Conservation (phyloP, 441 rosid species). For the Pelargonium cotyledonis region DNA sequence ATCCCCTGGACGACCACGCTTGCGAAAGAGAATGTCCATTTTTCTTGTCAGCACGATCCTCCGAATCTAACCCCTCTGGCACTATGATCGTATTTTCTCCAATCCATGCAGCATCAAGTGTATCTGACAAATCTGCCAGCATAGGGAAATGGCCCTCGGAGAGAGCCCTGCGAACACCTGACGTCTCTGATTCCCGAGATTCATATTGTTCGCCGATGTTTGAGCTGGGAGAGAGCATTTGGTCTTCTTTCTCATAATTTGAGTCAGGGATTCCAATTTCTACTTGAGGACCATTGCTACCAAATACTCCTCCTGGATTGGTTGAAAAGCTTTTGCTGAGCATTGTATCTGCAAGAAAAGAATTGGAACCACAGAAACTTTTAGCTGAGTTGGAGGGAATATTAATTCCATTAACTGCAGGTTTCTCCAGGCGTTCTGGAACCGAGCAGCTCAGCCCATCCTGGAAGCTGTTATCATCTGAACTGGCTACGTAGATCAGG, state of each 20-base stretch:
- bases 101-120: conserved; percentile 93
- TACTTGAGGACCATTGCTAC: conserved; percentile 26
- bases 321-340: conserved; percentile 23
- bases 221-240: conserved; percentile 17
- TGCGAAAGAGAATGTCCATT: conserved; percentile 38
- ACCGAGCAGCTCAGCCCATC: conserved; percentile 31
- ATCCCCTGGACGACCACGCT: conserved; percentile 33
- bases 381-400: conserved; percentile 25
- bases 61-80: conserved; percentile 35
- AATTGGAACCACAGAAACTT: conserved; percentile 31
- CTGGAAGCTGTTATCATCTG: conserved; percentile 27
- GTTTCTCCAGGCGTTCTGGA: conserved; percentile 40
- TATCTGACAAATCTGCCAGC: conserved; percentile 57
- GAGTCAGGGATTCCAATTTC: conserved; percentile 27
- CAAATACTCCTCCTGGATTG: conserved; percentile 31
- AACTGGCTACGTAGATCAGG: conserved; percentile 55
- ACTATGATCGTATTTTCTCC: conserved; percentile 43
- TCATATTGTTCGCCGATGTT: conserved; percentile 38
- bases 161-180: conserved; percentile 45
- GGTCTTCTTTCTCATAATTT: conserved; percentile 31
- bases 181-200: conserved; percentile 28
- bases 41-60: conserved; percentile 35
- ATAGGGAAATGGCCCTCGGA: conserved; percentile 69
- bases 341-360: conserved; percentile 36
- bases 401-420: conserved; percentile 34